These are phyloP conservation scores for Blumeriella jaapii DNA, from an alignment of 2,329 filamentous ascomycete species.

Conservation along the genomic window DNA sequence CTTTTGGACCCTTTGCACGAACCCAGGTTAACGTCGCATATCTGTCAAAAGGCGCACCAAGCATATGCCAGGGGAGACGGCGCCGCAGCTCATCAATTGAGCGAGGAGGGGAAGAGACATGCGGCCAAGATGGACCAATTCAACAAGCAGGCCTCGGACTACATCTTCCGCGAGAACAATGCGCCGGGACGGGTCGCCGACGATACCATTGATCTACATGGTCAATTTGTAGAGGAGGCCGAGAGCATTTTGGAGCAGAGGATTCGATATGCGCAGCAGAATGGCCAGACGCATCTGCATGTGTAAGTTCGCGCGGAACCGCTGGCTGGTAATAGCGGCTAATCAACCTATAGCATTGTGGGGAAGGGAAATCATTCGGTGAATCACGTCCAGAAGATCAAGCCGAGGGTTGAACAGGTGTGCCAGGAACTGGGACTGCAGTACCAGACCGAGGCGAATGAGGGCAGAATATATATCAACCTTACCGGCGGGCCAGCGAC, in stretches of 20 bases:
- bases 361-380: slow-evolving; percentile 85
- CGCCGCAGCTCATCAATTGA: slow-evolving; percentile 69
- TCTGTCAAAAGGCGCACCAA: slow-evolving; percentile 48
- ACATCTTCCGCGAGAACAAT: slow-evolving; percentile 94
- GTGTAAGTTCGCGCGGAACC: slow-evolving; percentile 41
- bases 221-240: slow-evolving; percentile 88
- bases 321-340: not conserved
- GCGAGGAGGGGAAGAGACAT: slow-evolving; percentile 75
- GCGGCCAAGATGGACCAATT: slow-evolving; percentile 75
- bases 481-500: slow-evolving; percentile 59
- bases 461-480: slow-evolving; percentile 80
- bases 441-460: slow-evolving; percentile 79
- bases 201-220: slow-evolving; percentile 90
- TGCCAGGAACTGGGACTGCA: slow-evolving; percentile 74
- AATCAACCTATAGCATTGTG: slow-evolving; percentile 50
- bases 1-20: not conserved
- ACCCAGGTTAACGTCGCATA: not conserved
- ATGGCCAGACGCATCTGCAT: slow-evolving; percentile 73
- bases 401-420: slow-evolving; percentile 83
- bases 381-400: slow-evolving; percentile 82
- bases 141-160: slow-evolving; percentile 85
- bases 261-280: slow-evolving; percentile 63
- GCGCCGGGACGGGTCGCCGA: slow-evolving; percentile 57
- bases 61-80: slow-evolving; percentile 80
- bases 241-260: slow-evolving; percentile 80